phyloP scores from a whole-genome alignment of 257 asterid genomes.

The Solanum chaucha region DNA sequence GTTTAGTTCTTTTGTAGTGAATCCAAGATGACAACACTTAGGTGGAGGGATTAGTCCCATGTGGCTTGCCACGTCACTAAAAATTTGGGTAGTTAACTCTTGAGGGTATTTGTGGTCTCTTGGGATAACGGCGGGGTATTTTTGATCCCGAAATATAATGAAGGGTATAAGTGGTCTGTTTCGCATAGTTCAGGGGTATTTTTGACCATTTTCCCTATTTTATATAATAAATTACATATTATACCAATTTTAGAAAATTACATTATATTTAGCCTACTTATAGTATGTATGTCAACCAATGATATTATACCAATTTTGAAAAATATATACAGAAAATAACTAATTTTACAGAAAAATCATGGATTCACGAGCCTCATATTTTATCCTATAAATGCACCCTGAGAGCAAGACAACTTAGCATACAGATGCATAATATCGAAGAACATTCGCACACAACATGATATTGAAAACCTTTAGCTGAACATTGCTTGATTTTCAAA shows the following conservation, averaged over 20 bases:
- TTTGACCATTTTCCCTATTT: no score
- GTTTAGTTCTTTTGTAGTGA: no score
- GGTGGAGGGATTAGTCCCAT: no score
- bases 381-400: not conserved
- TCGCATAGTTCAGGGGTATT: no score
- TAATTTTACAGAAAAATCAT: not conserved
- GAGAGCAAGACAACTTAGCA: not conserved
- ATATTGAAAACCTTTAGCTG: not conserved
- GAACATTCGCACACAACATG: not conserved
- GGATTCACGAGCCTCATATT: not conserved
- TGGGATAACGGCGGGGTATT: no score
- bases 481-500: not conserved
- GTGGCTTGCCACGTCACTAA: no score
- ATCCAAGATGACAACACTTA: no score
- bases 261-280: not conserved
- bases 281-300: not conserved
- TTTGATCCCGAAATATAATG: no score
- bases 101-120: no score
- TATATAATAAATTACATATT: not conserved
- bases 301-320: not conserved
- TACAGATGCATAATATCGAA: not conserved
- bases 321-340: not conserved
- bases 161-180: no score
- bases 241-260: not conserved
- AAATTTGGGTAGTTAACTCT: no score